Evolutionary conservation across 352 stramenopile genomes (phyloP), one percentile per base, ranked within the genome.

Genomic region (Thraustochytrium sp.): DNA sequence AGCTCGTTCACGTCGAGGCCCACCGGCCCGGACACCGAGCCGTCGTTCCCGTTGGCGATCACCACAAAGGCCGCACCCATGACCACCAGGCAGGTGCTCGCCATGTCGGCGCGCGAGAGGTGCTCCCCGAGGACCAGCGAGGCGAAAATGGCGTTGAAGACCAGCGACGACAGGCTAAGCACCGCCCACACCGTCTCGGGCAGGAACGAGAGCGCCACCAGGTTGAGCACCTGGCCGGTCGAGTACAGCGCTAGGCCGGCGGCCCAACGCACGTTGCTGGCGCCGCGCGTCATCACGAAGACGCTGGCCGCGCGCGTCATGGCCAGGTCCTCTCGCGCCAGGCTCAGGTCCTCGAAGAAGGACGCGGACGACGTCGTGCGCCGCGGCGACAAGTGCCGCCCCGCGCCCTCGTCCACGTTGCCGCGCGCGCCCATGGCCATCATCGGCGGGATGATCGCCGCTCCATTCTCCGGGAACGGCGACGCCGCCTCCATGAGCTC

Each of bases 101-200:
- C 34, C 31, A 80, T 26, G 31, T 80, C 68, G 23, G 34, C 37
- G 9, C 8, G 4, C 9, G 44, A 29, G 21, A 80, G 21, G 34
- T 61, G 23, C 42, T 80, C 68, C 23, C n/a, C 29, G 21, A 80
- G 51, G 21, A 80, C 21, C 5, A 80, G 37, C 11, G 63, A 51
- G 9, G 68, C 31, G 53, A 80, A 80, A 26, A 48, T 38, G 5
- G 68, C 68, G 44, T 80, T 80, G 23, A 42, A 18, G 13, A 80
- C 68, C 46, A 80, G 68, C 46, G 68, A 80, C 9, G 31, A 80
- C 13, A 80, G 42, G 53, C 68, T 80, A n/a, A 80, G 51, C 5
- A 80, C 68, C 13, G 68, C 68, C 68, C 68, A 80, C 5, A 80
- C 53, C 21, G 63, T 44, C 44, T 80, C 21, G 13, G 76, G 44